Conservation (phyloP, 106 monocot species). For the Allium sativum region DNA sequence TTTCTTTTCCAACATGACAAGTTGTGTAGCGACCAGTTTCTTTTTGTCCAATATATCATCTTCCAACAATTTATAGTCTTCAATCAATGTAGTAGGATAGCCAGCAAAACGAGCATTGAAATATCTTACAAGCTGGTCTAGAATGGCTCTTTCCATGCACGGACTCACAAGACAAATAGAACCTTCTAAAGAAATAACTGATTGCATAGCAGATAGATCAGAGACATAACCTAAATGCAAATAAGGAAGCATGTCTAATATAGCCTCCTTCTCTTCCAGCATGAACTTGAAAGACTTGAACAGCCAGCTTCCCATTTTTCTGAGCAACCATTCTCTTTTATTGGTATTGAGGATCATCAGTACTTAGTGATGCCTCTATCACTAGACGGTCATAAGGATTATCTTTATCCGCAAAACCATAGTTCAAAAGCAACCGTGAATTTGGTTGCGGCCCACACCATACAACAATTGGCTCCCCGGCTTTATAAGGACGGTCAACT, state of each 20-base stretch:
- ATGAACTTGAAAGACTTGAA: slow-evolving; percentile 81
- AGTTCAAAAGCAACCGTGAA: slow-evolving; percentile 91
- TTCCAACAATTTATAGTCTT: slow-evolving; percentile 71
- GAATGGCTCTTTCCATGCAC: slow-evolving; percentile 87
- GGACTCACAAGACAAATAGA: slow-evolving; percentile 81
- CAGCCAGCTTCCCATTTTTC: slow-evolving; percentile 86
- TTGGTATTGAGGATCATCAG: slow-evolving; percentile 94
- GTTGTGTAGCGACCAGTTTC: slow-evolving; percentile 65
- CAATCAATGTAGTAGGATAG: slow-evolving; percentile 72
- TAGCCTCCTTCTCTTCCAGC: slow-evolving; percentile 85
- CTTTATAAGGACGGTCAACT: slow-evolving; percentile 85
- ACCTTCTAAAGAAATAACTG: slow-evolving; percentile 88
- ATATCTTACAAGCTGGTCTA: slow-evolving; percentile 70
- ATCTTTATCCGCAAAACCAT: slow-evolving; percentile 98
- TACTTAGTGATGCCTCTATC: slow-evolving; percentile 88
- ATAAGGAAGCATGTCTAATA: slow-evolving; percentile 92
- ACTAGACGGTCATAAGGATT: slow-evolving; percentile 88
- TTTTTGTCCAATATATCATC: slow-evolving; percentile 62
- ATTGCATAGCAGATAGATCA: slow-evolving; percentile 80
- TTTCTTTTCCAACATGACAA: slow-evolving; percentile 82
- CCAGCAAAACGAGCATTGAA: slow-evolving; percentile 60
- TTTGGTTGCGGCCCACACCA: slow-evolving; percentile 99
- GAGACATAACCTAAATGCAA: slow-evolving; percentile 86
- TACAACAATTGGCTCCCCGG: slow-evolving; percentile 78
- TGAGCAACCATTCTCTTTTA: slow-evolving; percentile 96